Base-by-base conservation (phyloP, 2,329 filamentous ascomycete genomes). In the Xylariales sp. region DNA sequence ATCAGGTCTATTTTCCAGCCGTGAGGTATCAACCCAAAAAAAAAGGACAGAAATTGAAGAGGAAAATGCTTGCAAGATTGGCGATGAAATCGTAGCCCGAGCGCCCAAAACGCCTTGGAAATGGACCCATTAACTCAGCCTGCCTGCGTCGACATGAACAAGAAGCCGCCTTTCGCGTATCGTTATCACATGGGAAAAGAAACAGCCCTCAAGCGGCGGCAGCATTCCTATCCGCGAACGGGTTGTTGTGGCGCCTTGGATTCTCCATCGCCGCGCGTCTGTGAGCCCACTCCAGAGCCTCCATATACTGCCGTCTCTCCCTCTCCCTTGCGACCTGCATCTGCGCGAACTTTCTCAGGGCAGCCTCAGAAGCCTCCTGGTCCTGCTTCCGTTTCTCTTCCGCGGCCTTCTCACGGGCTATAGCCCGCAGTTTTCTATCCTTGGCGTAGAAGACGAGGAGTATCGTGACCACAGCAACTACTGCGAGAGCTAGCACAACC, bases 381-480 rank as follows among this genome's bases (percentile, higher is more conserved):
- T 58, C 59, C 9, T 18, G 9, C 58, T 83, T 83, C 58, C 84
- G 82, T 32, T 81, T 82, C n/a, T 81, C 82, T 52, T 84, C 84
- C 78, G 87, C 85, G 66, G 81, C 81, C 70, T 82, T 81, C 66
- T 82, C 82, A 62, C 77, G 77, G 41, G 81, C 76, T 54, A 80
- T 78, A 75, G 81, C 81, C 73, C 85, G 80, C 72, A 80, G 71
- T 75, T 77, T 77, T 72, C 82, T 80, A 71, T 88, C 86, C 69
- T 80, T 79, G 80, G 82, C 85, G 83, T 84, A 87, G 71, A 84
- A 79, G 80, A 83, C 83, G 74, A 83, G 81, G 64, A 88, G 76
- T 69, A 78, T 71, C 55, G 73, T 77, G 67, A 84, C 68, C 70
- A 80, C 77, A 59, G 80, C 50, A 69, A 78, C 75, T 68, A 84